Base-by-base conservation (phyloP, 1,284 basidiomycete genomes). In the Serendipita sp. region DNA sequence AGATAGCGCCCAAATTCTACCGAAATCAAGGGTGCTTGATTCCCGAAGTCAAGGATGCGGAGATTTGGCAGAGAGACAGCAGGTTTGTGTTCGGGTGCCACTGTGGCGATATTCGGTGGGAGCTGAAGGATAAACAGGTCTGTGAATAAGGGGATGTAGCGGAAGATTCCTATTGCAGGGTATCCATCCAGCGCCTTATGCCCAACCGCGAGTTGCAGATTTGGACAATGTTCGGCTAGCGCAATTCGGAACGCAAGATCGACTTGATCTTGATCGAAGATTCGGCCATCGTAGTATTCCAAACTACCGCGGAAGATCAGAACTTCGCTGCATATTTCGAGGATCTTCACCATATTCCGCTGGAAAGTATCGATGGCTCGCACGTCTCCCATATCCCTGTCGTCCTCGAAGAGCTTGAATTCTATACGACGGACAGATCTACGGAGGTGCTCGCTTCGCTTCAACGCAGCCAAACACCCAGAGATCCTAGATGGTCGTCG, bases 21-120 rank as follows among this genome's bases (percentile, higher is more conserved):
- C 6, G 53, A 58, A 32, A 58, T 58, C 8, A 58, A 32, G 15
- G 53, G 53, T n/a, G 53, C 53, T 30, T 58, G 53, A 32, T 58
- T 30, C 26, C 53, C 53, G 53, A 58, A 26, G 32, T 58, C 53
- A 32, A 58, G 32, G 22, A 58, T n/a, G 53, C 53, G 53, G 30
- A 58, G 26, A 30, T 58, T 26, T 10, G 53, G 53, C 2, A 58
- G 53, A n/a, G 53, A 30, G 34, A 58, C n/a, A 26, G 53, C 15
- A 8, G 53, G 53, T 58, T 35, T 58, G 53, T 58, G 22, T n/a
- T 10, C n/a, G 10, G n/a, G 15, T 10, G 53, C 26, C 15, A 58
- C 15, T 4, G 53, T 58, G 17, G 22, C 53, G 22, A 58, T n/a
- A 35, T 35, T 58, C 10, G 53, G 53, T 8, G 53, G 53, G 22